Evolutionary conservation across 176 grass and related monocot species (phyloP).

Genomic region (Musa beccarii): DNA sequence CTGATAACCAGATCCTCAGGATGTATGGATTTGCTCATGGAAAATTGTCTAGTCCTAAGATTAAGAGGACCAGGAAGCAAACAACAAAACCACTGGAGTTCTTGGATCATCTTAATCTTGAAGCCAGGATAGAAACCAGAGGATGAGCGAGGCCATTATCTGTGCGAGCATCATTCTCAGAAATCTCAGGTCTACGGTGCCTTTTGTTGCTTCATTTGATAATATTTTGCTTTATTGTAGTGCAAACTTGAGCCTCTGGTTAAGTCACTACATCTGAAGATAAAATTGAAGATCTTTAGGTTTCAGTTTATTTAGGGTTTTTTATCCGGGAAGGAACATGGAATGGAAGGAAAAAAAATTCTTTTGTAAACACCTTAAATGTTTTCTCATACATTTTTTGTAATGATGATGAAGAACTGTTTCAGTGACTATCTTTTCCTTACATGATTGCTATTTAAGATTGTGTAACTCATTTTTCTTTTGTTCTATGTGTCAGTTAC

Average conservation of each 20-base stretch:
- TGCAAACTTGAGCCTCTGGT: neutral
- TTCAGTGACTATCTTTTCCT: neutral
- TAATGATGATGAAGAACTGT: neutral
- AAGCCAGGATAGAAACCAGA: slow-evolving; percentile 24
- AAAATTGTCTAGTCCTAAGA: slow-evolving; percentile 37
- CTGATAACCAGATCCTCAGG: slow-evolving; percentile 69
- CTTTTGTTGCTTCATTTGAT: neutral
- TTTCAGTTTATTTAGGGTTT: neutral
- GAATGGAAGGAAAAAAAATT: neutral
- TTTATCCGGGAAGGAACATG: neutral
- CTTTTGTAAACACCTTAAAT: neutral
- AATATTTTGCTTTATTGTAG: neutral
- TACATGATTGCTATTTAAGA: neutral
- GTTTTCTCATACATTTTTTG: neutral
- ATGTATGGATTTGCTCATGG: slow-evolving; percentile 73
- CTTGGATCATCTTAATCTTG: slow-evolving; percentile 36
- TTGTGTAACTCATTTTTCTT: neutral
- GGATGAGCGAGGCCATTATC: neutral
- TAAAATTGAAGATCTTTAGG: neutral
- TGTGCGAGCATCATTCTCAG: too few relatives aligned
- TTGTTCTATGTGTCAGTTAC: neutral
- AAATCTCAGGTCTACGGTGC: neutral
- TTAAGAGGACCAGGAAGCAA: slow-evolving; percentile 43
- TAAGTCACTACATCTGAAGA: neutral
- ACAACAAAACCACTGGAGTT: slow-evolving; percentile 39